A percentile compares a stretch with the other conserved stretches of the same genome.
Conservation (phyloP, 1,139 yeast genomes). For the Zygoascus hellenicus region DNA sequence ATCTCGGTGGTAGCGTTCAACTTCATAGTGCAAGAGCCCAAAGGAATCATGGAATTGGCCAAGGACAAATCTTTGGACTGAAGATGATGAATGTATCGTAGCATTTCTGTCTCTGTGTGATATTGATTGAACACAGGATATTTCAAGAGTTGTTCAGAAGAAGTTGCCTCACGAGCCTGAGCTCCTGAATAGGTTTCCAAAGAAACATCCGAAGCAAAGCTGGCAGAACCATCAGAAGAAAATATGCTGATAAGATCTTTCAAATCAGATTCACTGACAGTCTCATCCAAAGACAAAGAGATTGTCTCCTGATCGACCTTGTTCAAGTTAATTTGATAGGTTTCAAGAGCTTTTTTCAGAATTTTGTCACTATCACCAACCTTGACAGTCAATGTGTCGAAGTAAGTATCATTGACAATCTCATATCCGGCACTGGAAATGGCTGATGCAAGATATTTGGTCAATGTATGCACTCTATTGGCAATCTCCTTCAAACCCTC, state of each 20-base stretch:
- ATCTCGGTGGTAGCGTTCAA: slow-evolving; percentile 91
- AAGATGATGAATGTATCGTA: slow-evolving; percentile 78
- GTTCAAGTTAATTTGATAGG: slow-evolving; percentile 69
- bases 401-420: slow-evolving; percentile 60
- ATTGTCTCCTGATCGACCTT: slow-evolving; percentile 58
- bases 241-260: slow-evolving; percentile 40
- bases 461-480: slow-evolving; percentile 65
- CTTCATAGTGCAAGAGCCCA: slow-evolving; percentile 98
- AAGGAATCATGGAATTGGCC: slow-evolving; percentile 94
- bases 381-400: slow-evolving; percentile 78
- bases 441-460: slow-evolving; percentile 61
- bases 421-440: slow-evolving; percentile 33
- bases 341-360: slow-evolving; percentile 50
- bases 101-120: slow-evolving; percentile 92
- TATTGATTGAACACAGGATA: slow-evolving; percentile 79
- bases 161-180: slow-evolving; percentile 44
- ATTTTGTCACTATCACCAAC: slow-evolving; percentile 53
- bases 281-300: slow-evolving; percentile 80
- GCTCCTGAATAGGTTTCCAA: slow-evolving; percentile 42
- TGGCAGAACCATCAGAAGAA: slow-evolving; percentile 15
- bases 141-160: slow-evolving; percentile 51
- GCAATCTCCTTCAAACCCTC: slow-evolving; percentile 82
- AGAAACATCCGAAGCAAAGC: slow-evolving; percentile 12
- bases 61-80: slow-evolving; percentile 87
- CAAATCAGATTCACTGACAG: slow-evolving; percentile 63